A percentile compares a stretch with the other conserved stretches of the same genome.
Evolutionary conservation across 1,284 basidiomycete genomes (phyloP).

Genomic region (Leccinum subrobustum): DNA sequence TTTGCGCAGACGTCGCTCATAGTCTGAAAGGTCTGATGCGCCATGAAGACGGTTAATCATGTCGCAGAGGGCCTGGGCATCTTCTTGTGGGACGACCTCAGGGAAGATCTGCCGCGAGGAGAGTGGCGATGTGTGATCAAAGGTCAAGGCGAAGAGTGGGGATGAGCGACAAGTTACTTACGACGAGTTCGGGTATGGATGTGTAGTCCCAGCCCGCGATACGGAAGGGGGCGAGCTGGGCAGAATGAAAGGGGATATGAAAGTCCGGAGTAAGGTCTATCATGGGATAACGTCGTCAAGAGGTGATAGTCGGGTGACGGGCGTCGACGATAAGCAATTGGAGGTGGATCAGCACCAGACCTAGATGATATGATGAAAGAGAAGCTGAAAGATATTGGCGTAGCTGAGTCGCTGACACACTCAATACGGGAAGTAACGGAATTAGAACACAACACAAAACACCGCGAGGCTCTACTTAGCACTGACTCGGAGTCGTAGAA

Average conservation of each 20-base stretch:
- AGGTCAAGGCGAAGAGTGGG: neutral
- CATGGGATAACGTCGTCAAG: neutral
- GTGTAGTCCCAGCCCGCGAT: constrained; percentile 31
- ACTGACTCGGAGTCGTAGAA: no score
- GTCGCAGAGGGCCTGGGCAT: constrained; percentile 23
- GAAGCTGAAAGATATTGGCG: neutral
- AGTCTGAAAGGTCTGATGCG: constrained; percentile 15
- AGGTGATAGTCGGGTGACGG: neutral
- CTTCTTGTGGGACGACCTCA: constrained; percentile 22
- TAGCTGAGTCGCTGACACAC: neutral
- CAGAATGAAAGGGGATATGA: constrained; percentile 30
- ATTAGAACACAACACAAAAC: constrained; percentile 2
- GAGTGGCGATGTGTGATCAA: constrained; percentile 12
- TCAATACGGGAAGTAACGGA: constrained; percentile 14
- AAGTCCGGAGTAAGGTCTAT: constrained; percentile 27
- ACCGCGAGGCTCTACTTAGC: neutral
- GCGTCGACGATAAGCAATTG: constrained; percentile 2
- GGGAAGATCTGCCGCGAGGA: constrained; percentile 21
- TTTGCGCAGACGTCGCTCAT: constrained; percentile 25
- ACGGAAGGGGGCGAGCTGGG: constrained; percentile 28
- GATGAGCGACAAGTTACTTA: constrained; percentile 14
- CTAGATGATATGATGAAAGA: neutral
- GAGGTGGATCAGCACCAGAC: neutral
- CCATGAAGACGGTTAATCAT: constrained; percentile 15
- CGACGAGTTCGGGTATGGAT: constrained; percentile 26